Evolutionary conservation across 805 yeast species (phyloP).

Genomic region (Vanderwaltozyma tropicalis): DNA sequence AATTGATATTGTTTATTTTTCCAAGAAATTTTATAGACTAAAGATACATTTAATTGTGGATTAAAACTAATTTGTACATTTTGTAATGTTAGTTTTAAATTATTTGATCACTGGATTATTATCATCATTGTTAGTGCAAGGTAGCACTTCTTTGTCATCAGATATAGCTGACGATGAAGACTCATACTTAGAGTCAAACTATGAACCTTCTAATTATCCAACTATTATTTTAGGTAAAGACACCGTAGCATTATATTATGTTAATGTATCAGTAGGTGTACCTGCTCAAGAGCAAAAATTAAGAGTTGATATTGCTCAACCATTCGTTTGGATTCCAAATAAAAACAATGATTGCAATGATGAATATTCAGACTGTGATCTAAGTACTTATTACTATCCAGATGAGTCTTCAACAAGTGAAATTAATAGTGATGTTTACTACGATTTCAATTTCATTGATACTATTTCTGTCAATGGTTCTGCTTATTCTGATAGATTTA

Average conservation of each 20-base stretch:
- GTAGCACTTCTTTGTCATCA: no score
- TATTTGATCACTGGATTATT: no score
- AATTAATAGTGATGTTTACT: conserved; percentile 5
- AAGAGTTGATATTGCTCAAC: conserved; percentile 31
- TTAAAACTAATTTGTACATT: no score
- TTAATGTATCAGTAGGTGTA: conserved; percentile 26
- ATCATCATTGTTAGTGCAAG: no score
- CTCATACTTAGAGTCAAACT: no score
- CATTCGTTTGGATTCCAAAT: conserved; percentile 30
- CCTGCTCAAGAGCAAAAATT: conserved; percentile 24
- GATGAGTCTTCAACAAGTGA: conserved; percentile 12
- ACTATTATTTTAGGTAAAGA: conserved; percentile 19
- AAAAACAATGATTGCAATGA: conserved; percentile 6
- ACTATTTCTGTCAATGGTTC: conserved; percentile 16
- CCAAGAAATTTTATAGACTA: no score
- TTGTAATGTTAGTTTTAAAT: no score
- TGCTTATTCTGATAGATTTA: conserved; percentile 15
- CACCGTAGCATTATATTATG: conserved; percentile 20
- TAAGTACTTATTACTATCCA: conserved; percentile 8
- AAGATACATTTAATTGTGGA: no score
- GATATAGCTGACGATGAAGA: no score
- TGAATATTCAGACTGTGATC: conserved; percentile 6
- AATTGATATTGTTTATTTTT: no score
- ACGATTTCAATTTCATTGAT: conserved; percentile 19
- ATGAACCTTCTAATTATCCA: conserved; percentile 7